Conservation (phyloP, 2,329 filamentous ascomycete species). For the Bipolaris gigantea region DNA sequence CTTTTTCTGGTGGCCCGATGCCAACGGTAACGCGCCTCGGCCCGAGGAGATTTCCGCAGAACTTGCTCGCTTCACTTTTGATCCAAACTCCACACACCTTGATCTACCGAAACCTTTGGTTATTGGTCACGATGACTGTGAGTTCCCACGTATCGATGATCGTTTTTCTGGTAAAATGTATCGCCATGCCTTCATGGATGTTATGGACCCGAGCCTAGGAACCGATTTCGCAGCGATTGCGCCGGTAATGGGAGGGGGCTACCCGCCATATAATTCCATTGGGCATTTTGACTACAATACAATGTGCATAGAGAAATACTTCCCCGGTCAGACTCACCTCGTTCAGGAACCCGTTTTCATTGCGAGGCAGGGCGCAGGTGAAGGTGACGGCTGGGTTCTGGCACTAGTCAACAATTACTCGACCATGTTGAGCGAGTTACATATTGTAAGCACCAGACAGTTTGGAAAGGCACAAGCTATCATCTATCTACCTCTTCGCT, state of each 20-base stretch:
- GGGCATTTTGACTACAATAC: slow-evolving; percentile 48
- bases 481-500: slow-evolving; percentile 39
- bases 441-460: slow-evolving; percentile 39
- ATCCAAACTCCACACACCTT: slow-evolving; percentile 29
- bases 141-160: slow-evolving; percentile 50
- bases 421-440: slow-evolving; percentile 30
- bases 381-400: slow-evolving; percentile 55
- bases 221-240: slow-evolving; percentile 35
- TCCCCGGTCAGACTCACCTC: slow-evolving; percentile 45
- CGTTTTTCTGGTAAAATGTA: slow-evolving; percentile 40
- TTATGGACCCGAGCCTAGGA: slow-evolving; percentile 47
- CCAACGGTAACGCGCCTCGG: slow-evolving; percentile 39
- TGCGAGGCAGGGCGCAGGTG: slow-evolving; percentile 41
- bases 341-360: slow-evolving; percentile 58
- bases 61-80: slow-evolving; percentile 39
- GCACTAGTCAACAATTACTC: slow-evolving; percentile 40
- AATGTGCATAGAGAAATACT: slow-evolving; percentile 49
- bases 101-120: slow-evolving; percentile 29
- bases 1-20: slow-evolving; percentile 50
- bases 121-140: slow-evolving; percentile 37
- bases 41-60: slow-evolving; percentile 20
- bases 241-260: slow-evolving; percentile 33
- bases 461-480: slow-evolving; percentile 37
- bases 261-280: slow-evolving; percentile 51
- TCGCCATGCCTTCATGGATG: slow-evolving; percentile 44